Evolutionary conservation across 2,329 filamentous ascomycete genomes (phyloP).

Genomic region (Aspergillus hiratsukae): DNA sequence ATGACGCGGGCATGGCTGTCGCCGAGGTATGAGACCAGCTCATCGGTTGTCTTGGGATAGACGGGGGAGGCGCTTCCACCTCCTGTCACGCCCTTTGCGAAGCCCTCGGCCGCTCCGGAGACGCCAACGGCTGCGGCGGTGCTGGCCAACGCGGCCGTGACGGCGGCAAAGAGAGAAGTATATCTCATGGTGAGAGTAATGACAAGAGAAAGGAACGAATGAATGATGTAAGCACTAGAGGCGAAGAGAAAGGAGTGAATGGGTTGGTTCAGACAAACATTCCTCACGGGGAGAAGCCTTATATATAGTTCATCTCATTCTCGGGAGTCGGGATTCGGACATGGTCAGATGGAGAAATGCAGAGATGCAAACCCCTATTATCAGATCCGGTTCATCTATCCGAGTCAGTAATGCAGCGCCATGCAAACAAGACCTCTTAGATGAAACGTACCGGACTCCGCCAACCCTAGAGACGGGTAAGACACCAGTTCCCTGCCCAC

Average conservation of each 20-base stretch:
- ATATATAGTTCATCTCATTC: background rate
- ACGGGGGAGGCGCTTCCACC: slow-evolving; percentile 52
- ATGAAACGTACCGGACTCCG: background rate
- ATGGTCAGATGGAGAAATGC: background rate
- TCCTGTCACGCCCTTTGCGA: slow-evolving; percentile 53
- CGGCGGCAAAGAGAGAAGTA: slow-evolving; percentile 1
- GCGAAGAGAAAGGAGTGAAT: background rate
- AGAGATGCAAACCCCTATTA: background rate
- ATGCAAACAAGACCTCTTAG: background rate
- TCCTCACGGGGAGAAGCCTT: background rate
- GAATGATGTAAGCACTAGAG: background rate
- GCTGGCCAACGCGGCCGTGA: background rate
- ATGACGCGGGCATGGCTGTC: slow-evolving; percentile 54
- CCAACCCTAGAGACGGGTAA: background rate
- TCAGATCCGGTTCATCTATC: background rate
- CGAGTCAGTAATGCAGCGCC: background rate
- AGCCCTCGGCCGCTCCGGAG: slow-evolving; percentile 38
- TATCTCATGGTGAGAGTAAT: slow-evolving; percentile 1
- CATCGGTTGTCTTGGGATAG: slow-evolving; percentile 49
- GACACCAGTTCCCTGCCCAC: background rate
- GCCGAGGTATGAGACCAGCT: slow-evolving; percentile 56
- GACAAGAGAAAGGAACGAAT: background rate
- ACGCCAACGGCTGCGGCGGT: slow-evolving; percentile 8
- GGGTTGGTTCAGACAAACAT: background rate
- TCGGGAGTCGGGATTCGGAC: background rate